Percentiles rank a stretch among this genome's conserved stretches.
Conservation (phyloP, 2,329 filamentous ascomycete genomes). For the Fusarium transvaalense region DNA sequence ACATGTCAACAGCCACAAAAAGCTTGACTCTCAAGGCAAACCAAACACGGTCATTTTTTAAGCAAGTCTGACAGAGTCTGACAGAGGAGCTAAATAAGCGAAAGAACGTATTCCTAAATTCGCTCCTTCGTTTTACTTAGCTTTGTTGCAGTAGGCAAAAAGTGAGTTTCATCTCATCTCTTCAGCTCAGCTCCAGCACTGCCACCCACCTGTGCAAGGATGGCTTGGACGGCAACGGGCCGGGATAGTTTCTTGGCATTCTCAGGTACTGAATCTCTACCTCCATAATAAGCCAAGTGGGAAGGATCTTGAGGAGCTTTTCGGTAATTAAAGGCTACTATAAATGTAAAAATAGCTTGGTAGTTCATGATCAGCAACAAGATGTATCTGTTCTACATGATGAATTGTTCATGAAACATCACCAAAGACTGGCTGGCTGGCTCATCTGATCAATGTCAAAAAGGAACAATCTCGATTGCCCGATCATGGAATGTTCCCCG, state of each 20-base stretch:
- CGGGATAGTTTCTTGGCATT: conserved; percentile 34
- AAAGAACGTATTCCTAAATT: background rate
- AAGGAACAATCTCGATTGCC: background rate
- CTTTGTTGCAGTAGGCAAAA: background rate
- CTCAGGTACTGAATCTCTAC: conserved; percentile 5
- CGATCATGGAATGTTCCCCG: background rate
- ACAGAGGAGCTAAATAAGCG: background rate
- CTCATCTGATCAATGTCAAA: background rate
- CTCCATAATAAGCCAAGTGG: too few species aligned
- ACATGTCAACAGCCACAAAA: background rate
- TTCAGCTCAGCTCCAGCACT: conserved; percentile 24
- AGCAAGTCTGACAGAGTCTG: background rate
- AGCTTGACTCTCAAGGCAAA: background rate
- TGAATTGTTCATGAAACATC: background rate
- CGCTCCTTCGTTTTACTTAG: background rate
- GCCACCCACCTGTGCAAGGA: conserved; percentile 27
- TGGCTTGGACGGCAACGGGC: conserved; percentile 31
- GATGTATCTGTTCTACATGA: background rate
- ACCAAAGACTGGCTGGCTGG: background rate
- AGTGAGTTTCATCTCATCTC: conserved; percentile 8
- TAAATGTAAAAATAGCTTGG: background rate
- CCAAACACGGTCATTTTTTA: background rate
- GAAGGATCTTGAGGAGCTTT: background rate
- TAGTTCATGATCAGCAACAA: background rate
- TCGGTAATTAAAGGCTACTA: background rate